Evolutionary conservation across 495 filamentous ascomycete species (phyloP), one percentile per base, ranked within the genome.

Genomic region (Ramalina intermedia): DNA sequence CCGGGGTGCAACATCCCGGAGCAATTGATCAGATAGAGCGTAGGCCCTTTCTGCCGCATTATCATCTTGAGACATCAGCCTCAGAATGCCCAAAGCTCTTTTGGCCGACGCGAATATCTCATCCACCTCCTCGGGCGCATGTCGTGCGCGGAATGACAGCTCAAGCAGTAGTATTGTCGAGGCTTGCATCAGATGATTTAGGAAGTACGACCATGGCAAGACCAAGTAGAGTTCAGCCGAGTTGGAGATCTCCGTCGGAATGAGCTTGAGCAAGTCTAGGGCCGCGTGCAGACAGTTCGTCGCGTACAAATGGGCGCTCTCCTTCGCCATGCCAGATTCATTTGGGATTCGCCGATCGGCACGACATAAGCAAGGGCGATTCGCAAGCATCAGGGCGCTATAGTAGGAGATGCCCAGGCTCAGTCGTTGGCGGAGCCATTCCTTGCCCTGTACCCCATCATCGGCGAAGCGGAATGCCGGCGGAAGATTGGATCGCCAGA

Each of bases 111-210:
- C 45, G 6, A 81, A 54, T 23, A 77, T 66, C 0, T 62, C 61
- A 11, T 64, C 59, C 29, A 75, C 69, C 41, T 73, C 66, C 9
- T 68, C 58, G 11, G 76, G 76, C 48, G 71, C 67, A 57, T 81
- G 78, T 29, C 75, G 66, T 20, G 62, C 61, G 26, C 70, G 68
- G 49, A 79, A 76, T 1, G 76, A 74, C 17, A 80, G 63, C 54
- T 84, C 81, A 13, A 82, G 66, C 54, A 83, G 69, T 7, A 84
- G 61, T 12, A 82, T 70, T 1, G 72, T 74, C 4, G 70, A 63
- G 0, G 78, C 72, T 62, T 82, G 77, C 68, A 80, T 81, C 17
- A 85, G 61, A 46, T 77, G 76, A 54, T 85, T 81, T 13, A 85
- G 61, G 9, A 79, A 63, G 41, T 69, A 74, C 78, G 78, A 85